phyloP scores from a whole-genome alignment of 768 basidiomycete species.

The Rhizopogon sp. region DNA sequence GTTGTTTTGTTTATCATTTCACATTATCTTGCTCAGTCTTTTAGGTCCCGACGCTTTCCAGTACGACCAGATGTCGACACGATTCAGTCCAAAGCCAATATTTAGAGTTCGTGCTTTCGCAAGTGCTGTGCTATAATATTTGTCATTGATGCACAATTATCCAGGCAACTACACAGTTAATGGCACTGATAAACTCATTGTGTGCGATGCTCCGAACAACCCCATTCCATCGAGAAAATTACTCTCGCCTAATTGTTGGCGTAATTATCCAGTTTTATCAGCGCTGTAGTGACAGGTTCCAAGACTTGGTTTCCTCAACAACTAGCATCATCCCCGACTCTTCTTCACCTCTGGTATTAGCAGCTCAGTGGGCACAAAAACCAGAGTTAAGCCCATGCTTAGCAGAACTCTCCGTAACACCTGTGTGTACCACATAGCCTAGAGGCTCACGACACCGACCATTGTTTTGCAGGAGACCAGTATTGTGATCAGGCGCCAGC shows the following conservation, averaged over 20 bases:
- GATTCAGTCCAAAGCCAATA: constrained; percentile 67
- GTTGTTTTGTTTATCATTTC: constrained; percentile 7
- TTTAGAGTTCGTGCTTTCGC: constrained; percentile 52
- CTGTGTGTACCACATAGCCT: constrained; percentile 36
- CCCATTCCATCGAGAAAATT: constrained; percentile 93
- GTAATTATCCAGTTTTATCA: constrained; percentile 97
- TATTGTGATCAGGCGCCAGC: constrained; percentile 39
- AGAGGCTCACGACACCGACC: constrained; percentile 1
- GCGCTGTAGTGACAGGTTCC: constrained; percentile 84
- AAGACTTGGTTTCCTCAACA: constrained; percentile 53
- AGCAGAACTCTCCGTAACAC: constrained; percentile 51
- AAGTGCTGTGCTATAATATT: not conserved
- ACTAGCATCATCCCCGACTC: constrained; percentile 28
- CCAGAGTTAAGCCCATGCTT: constrained; percentile 75
- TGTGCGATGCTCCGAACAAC: constrained; percentile 88
- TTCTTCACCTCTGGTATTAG: constrained; percentile 45
- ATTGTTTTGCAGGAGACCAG: constrained; percentile 33
- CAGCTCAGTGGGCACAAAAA: constrained; percentile 81
- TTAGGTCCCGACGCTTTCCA: constrained; percentile 84
- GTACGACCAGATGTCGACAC: constrained; percentile 64
- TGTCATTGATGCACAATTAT: constrained; percentile 4
- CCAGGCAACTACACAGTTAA: constrained; percentile 78
- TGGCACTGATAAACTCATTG: constrained; percentile 87
- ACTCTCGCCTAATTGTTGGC: constrained; percentile 87
- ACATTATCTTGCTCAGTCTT: not conserved